Evolutionary conservation across 371 early-diverging fungal genomes (phyloP).

Genomic region (Lichtheimia ornata): DNA sequence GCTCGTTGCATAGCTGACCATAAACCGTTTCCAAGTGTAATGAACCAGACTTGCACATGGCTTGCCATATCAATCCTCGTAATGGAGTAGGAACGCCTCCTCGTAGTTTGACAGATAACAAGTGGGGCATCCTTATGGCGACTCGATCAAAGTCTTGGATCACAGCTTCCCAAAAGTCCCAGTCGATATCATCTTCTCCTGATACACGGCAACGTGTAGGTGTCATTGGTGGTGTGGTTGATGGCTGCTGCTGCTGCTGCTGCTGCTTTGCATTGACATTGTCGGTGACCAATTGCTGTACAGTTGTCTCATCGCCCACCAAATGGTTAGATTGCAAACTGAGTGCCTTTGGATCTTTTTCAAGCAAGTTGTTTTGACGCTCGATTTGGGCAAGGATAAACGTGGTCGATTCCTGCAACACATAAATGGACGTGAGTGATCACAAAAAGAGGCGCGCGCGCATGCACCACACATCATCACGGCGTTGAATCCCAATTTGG

Average conservation of each 20-base stretch:
- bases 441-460: too few species aligned
- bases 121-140: slow-evolving; percentile 48
- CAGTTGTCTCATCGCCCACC: slow-evolving; percentile 36
- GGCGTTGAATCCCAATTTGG: neutral
- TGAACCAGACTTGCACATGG: slow-evolving; percentile 76
- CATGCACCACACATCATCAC: too few species aligned
- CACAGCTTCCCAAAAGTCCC: slow-evolving; percentile 85
- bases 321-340: slow-evolving; percentile 43
- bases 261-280: slow-evolving; percentile 17
- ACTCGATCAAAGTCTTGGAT: slow-evolving; percentile 75
- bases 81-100: slow-evolving; percentile 79
- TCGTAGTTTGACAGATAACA: slow-evolving; percentile 64
- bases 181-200: slow-evolving; percentile 40
- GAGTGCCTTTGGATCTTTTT: slow-evolving; percentile 59
- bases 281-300: slow-evolving; percentile 52
- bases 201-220: neutral
- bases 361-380: slow-evolving; percentile 55
- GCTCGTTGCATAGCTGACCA: slow-evolving; percentile 73
- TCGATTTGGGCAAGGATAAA: slow-evolving; percentile 62
- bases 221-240: neutral
- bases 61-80: slow-evolving; percentile 89
- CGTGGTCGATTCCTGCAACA: slow-evolving; percentile 50
- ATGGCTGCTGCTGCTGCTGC: slow-evolving; percentile 3
- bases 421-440: neutral
- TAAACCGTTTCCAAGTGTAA: slow-evolving; percentile 79